Evolutionary conservation across 352 stramenopile species (phyloP).

Genomic region (Globisporangium cylindrosporum): DNA sequence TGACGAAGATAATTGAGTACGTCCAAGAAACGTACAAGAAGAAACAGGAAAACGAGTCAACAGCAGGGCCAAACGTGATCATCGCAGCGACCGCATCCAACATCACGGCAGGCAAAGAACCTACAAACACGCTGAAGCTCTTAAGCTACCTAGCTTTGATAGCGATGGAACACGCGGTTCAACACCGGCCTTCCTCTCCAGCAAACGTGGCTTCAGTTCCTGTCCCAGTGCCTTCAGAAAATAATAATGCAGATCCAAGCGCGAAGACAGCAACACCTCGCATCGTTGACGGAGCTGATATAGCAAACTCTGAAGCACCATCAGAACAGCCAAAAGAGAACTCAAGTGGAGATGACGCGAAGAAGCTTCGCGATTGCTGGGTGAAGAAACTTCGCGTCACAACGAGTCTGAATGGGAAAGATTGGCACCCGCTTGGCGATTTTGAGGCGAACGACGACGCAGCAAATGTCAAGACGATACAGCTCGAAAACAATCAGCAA

Average conservation of each 20-base stretch:
- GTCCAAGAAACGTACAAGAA: constrained; percentile 56
- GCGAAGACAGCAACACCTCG: neutral
- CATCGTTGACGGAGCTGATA: neutral
- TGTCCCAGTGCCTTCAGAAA: neutral
- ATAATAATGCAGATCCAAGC: neutral
- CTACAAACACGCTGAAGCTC: constrained; percentile 73
- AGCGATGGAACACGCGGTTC: constrained; percentile 51
- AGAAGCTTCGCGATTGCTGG: constrained; percentile 37
- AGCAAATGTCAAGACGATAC: constrained; percentile 28
- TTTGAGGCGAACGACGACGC: constrained; percentile 58
- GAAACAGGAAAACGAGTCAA: constrained; percentile 20
- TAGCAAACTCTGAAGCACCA: neutral
- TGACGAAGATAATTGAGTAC: constrained; percentile 72
- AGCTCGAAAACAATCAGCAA: constrained; percentile 24
- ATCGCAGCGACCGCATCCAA: constrained; percentile 74
- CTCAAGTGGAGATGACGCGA: neutral
- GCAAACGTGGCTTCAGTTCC: neutral
- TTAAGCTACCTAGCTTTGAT: constrained; percentile 61
- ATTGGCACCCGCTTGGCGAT: constrained; percentile 58
- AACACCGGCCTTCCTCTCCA: constrained; percentile 18
- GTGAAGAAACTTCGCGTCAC: constrained; percentile 60
- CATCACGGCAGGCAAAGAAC: constrained; percentile 76
- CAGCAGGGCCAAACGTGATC: constrained; percentile 25
- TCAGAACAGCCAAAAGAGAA: neutral
- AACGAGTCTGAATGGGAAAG: constrained; percentile 57